Evolutionary conservation across 331 rosid species (phyloP), one percentile per base, ranked within the genome.

Genomic region (Acacia concinna): DNA sequence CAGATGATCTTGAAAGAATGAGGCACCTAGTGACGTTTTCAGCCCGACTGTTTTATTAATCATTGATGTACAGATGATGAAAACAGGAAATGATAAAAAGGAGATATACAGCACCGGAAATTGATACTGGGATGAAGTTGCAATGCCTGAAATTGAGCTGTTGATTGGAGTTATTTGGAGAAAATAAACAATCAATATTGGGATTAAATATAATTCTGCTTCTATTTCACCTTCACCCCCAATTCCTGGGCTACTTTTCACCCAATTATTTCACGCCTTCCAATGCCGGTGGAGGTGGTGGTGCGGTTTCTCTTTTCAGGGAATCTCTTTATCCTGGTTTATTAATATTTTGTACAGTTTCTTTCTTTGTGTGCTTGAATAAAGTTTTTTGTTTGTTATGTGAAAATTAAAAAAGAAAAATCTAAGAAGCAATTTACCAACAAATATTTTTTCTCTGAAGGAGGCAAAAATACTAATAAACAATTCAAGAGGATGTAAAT

Each of bases 21-120:
- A 83, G 71, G 83, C 85, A 72, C 44, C 74, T 56, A 73, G 76
- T 77, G 79, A 79, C 79, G 51, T 38, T 69, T 51, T 86, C 59
- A 49, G 68, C 57, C 64, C 69, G 64, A 77, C 68, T 77, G 78
- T 71, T 85, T 51, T 64, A 31, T 27, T 59, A 51, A 6, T 51
- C 10, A 27, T 59, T 90, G 4, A 3, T 88, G 91, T 89, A 88
- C 81, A 91, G 83, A 91, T 66, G 83, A 91, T 69, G 75, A 47
- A 75, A 81, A 75, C 78, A 37, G 77, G 37, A 18, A 73, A 79
- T 20, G 71, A 78, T 46, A 71, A 76, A 31, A 56, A 56, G 63
- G 63, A 75, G 44, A 41, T 64, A 79, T 73, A 72, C 71, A 69
- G 73, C 84, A 77, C 76, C 44, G 30, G 83, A 74, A 81, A 69